A percentile compares a stretch with the other conserved stretches of the same genome.
Conservation (phyloP, 495 filamentous ascomycete genomes). For the Aspergillus wentii region DNA sequence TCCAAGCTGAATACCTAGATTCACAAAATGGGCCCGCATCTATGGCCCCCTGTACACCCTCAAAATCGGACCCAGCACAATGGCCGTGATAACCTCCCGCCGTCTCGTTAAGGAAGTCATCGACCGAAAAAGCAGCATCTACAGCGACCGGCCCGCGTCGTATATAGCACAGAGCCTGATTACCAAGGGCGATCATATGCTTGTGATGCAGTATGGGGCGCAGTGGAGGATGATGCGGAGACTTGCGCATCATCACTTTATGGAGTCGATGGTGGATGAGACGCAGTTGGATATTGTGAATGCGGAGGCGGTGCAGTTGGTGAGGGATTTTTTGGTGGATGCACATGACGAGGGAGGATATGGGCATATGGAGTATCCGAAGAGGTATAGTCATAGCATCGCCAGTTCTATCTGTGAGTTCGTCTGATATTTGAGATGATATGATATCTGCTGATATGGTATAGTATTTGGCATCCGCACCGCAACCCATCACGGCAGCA, state of each 20-base stretch:
- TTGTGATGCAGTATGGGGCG: conserved; percentile 23
- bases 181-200: conserved; percentile 13
- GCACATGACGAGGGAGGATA: too few relatives aligned
- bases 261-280: conserved; percentile 25
- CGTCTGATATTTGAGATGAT: too few relatives aligned
- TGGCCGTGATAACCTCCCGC: conserved; percentile 20
- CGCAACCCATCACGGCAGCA: conserved; percentile 7
- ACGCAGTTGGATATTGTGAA: conserved; percentile 12
- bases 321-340: conserved; percentile 25
- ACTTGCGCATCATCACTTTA: conserved; percentile 26
- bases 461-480: conserved; percentile 34
- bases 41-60: conserved; percentile 19
- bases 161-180: conserved; percentile 11
- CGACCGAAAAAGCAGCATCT: conserved; percentile 22
- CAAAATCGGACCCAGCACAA: conserved; percentile 16
- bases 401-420: conserved; percentile 28
- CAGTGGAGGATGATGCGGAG: conserved; percentile 18
- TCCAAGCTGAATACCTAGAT: conserved; percentile 1
- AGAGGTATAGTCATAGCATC: conserved; percentile 41
- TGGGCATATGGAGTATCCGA: conserved; percentile 43
- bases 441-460: too few relatives aligned
- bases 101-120: conserved; percentile 22
- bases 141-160: conserved; percentile 13
- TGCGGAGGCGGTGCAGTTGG: conserved; percentile 18
- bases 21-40: conserved; percentile 13